Evolutionary conservation across 2,329 filamentous ascomycete species (phyloP).

Genomic region (Aureobasidium sp.): DNA sequence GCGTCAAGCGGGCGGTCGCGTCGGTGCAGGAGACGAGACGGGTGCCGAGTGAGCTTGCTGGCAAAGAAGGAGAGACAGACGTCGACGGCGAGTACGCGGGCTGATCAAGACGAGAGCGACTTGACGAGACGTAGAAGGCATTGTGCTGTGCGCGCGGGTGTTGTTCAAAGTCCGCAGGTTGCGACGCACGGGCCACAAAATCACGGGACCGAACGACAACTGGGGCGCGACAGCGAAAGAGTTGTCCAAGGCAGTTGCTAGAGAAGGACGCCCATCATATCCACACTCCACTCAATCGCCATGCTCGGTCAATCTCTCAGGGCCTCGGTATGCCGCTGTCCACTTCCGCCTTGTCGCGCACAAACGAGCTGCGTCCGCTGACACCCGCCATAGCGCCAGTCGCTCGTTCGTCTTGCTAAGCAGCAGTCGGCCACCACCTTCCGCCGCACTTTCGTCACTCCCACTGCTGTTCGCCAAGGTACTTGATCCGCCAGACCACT

Average conservation of each 20-base stretch:
- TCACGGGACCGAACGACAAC: neutral
- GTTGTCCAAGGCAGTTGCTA: neutral
- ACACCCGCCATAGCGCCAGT: slow-evolving; percentile 46
- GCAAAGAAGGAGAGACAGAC: neutral
- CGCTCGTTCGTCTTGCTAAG: slow-evolving; percentile 54
- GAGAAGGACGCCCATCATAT: slow-evolving; percentile 4
- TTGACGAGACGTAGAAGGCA: neutral
- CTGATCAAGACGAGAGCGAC: neutral
- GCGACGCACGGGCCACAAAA: neutral
- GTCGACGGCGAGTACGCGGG: neutral
- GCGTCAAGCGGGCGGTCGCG: neutral
- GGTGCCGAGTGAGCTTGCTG: neutral
- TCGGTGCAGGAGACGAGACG: neutral
- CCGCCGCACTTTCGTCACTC: slow-evolving; percentile 58
- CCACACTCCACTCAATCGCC: slow-evolving; percentile 23
- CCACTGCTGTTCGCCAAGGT: slow-evolving; percentile 56
- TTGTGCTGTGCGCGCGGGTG: neutral
- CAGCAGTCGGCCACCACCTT: slow-evolving; percentile 48
- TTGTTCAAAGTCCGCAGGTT: neutral
- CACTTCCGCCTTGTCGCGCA: neutral
- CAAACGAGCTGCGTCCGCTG: slow-evolving; percentile 19
- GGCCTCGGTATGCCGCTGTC: slow-evolving; percentile 45
- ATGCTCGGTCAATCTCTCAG: slow-evolving; percentile 58
- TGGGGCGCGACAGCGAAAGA: slow-evolving; percentile 6
- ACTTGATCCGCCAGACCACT: slow-evolving; percentile 26